Evolutionary conservation across 2,329 filamentous ascomycete genomes (phyloP), one percentile per base, ranked within the genome.

Genomic region (Aspergillus melleus): DNA sequence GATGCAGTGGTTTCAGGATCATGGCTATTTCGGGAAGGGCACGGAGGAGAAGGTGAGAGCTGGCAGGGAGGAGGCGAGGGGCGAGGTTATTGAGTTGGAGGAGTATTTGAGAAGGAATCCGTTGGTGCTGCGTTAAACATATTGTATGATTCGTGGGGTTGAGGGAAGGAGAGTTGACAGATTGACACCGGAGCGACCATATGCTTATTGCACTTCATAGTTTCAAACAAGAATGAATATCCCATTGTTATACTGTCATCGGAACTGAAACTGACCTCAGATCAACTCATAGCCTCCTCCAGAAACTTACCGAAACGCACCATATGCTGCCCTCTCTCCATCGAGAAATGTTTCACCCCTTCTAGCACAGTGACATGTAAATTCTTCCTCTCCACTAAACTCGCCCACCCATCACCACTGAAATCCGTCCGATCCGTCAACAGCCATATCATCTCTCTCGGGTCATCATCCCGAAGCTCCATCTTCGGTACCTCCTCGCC

Each of bases 381-480:
- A 54, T 78, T 74, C 51, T 75, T 68, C 3, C 69, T 60, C 4
- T 74, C 75, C 30, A 83, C 72, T 29, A 83, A 70, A 6, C 73
- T 73, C 58, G 80, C 76, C 80, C 80, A 83, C 24, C 78, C 77
- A 62, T 80, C 80, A 2, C 77, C 73, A 2, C 79, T 78, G 57
- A 82, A 77, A 52, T 83, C 79, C 12, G 72, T 79, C 46, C 80
- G 73, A 63, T 80, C 77, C 59, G 81, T 78, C 51, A 81, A 68
- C 55, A 83, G 65, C 76, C 79, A 83, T 52, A 76, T 74, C 80
- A 83, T 81, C 61, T 79, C 79, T 50, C 77, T 73, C 2, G 79
- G 77, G 56, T 82, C 80, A 24, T 73, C 75, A 19, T 77, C 77
- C 47, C 72, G 68, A 12, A 53, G 11, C 9, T 53, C 51, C 32